Evolutionary conservation across 805 yeast species (phyloP).

Genomic region (Sporopachydermia lactativora): DNA sequence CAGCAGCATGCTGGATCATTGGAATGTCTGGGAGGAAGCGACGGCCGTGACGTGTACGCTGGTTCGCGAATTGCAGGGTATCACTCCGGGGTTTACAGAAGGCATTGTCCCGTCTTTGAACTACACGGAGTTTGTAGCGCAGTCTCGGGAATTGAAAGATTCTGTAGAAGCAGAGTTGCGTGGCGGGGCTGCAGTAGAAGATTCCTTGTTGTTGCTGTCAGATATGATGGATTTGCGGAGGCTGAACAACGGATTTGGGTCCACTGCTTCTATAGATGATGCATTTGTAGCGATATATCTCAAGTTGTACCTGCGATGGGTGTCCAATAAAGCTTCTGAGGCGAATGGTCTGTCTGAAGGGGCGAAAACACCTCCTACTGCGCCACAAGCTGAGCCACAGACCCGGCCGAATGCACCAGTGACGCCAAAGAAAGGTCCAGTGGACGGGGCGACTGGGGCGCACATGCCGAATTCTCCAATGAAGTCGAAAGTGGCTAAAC

Average conservation of each 20-base stretch:
- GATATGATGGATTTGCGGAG: constrained; percentile 49
- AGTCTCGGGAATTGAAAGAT: constrained; percentile 20
- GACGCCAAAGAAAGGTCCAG: constrained; percentile 1
- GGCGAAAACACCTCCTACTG: not conserved
- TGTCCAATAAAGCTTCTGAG: not conserved
- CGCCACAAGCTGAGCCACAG: not conserved
- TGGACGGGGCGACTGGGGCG: no score
- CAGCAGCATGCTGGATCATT: constrained; percentile 56
- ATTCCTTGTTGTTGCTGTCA: constrained; percentile 27
- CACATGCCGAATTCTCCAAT: not conserved
- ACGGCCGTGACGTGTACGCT: constrained; percentile 39
- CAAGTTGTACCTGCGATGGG: constrained; percentile 24
- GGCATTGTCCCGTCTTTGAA: constrained; percentile 29
- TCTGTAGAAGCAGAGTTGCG: constrained; percentile 25
- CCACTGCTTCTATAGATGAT: constrained; percentile 63
- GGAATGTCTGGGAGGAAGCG: constrained; percentile 51
- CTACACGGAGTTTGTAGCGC: constrained; percentile 28
- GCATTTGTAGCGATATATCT: constrained; percentile 49
- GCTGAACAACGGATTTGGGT: constrained; percentile 69
- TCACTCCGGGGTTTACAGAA: constrained; percentile 38
- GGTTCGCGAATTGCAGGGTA: constrained; percentile 28
- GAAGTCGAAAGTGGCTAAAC: not conserved
- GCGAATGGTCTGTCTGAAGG: not conserved
- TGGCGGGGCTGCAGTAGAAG: constrained; percentile 15
- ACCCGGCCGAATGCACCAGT: not conserved